Percentiles rank a stretch among this genome's conserved stretches.
These are phyloP conservation scores for Aureobasidium lini DNA, from an alignment of 2,329 filamentous ascomycete genomes.

Conservation along the genomic window DNA sequence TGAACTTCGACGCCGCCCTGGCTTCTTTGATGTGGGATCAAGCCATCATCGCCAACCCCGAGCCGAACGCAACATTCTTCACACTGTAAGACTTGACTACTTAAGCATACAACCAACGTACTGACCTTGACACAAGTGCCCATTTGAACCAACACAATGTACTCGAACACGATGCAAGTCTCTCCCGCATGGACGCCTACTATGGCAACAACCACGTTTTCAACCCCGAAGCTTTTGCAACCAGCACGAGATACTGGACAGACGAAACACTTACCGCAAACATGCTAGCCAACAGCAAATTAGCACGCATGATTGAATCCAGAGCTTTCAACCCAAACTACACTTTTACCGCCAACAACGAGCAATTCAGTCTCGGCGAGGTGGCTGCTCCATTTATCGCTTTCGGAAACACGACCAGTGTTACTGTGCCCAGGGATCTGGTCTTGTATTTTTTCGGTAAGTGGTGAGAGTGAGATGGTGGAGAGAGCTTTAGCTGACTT, in stretches of 20 bases:
- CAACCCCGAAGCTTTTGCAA: not conserved
- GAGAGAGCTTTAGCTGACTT: not conserved
- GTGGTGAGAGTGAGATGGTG: not conserved
- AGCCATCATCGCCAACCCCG: not conserved
- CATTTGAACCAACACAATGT: not conserved
- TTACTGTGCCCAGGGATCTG: not conserved
- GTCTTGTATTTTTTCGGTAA: not conserved
- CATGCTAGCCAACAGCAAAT: not conserved
- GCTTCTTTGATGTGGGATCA: not conserved
- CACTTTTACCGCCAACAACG: not conserved
- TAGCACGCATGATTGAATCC: not conserved
- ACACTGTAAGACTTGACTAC: no score
- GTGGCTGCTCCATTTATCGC: not conserved
- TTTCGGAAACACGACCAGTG: not conserved
- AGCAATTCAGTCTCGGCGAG: not conserved
- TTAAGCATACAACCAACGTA: no score
- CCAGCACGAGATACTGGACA: not conserved
- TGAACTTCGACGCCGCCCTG: not conserved
- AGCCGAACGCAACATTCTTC: not conserved
- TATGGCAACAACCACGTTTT: not conserved
- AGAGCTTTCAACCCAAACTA: constrained; percentile 1
- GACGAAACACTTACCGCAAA: not conserved
- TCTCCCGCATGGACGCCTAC: not conserved
- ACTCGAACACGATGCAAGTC: not conserved
- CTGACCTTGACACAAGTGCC: no score